Conservation (phyloP, 1,284 basidiomycete species). For the Ceratobasidium sp. region DNA sequence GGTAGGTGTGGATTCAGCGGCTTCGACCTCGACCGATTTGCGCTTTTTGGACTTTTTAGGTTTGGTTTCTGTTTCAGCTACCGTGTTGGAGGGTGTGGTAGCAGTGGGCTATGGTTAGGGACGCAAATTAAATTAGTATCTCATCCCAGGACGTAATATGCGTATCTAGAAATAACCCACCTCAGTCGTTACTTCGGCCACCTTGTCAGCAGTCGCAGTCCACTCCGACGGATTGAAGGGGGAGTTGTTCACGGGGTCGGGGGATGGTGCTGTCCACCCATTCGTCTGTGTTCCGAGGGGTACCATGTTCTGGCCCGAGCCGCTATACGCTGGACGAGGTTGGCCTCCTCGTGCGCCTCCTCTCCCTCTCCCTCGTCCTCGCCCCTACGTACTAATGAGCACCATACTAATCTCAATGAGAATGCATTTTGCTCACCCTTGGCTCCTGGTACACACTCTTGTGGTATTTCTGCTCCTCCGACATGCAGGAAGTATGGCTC, state of each 20-base stretch:
- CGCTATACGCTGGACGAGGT: conserved; percentile 43
- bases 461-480: conserved; percentile 92
- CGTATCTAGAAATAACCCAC: conserved; percentile 51
- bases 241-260: conserved; percentile 35
- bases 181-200: conserved; percentile 52
- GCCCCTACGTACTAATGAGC: neutral
- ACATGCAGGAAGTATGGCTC: conserved; percentile 82
- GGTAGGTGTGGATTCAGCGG: neutral
- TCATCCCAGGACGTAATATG: conserved; percentile 35
- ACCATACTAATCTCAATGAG: neutral
- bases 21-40: conserved; percentile 50
- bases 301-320: conserved; percentile 43
- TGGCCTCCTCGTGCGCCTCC: conserved; percentile 31
- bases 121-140: neutral
- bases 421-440: conserved; percentile 60
- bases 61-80: conserved; percentile 3
- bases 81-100: conserved; percentile 34
- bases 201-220: conserved; percentile 47
- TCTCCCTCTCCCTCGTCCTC: conserved; percentile 16
- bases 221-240: conserved; percentile 42
- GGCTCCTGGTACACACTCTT: conserved; percentile 84
- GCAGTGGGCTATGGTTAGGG: no score
- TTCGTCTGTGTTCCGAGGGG: conserved; percentile 25
- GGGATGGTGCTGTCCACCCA: conserved; percentile 32
- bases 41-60: conserved; percentile 52